These are phyloP conservation scores for Sporothrix humicola DNA, from an alignment of 2,329 filamentous ascomycete genomes.

Conservation along the genomic window DNA sequence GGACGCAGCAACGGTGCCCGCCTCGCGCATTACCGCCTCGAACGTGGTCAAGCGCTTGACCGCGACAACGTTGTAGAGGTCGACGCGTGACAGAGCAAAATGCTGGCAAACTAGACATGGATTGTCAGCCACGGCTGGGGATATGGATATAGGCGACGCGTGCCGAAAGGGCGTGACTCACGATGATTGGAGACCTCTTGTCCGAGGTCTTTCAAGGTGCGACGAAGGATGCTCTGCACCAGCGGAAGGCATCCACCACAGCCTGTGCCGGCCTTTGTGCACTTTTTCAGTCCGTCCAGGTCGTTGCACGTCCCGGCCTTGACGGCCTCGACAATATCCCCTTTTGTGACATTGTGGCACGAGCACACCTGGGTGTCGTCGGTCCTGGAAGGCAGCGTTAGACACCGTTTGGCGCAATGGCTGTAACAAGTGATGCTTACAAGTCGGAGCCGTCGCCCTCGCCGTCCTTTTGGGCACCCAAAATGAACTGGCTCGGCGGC, in stretches of 20 bases:
- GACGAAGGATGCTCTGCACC: constrained; percentile 88
- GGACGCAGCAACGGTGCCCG: constrained; percentile 69
- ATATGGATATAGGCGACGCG: neutral
- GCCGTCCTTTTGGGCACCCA: constrained; percentile 75
- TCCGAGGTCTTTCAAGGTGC: constrained; percentile 82
- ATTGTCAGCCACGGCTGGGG: neutral
- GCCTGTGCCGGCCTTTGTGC: constrained; percentile 89
- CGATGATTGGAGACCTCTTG: constrained; percentile 82
- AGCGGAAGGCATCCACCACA: constrained; percentile 91
- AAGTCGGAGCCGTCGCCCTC: constrained; percentile 78
- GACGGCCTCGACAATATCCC: constrained; percentile 72
- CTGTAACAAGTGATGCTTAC: constrained; percentile 1
- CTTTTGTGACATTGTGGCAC: constrained; percentile 90
- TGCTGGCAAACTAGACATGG: constrained; percentile 68
- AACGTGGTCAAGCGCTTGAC: constrained; percentile 78
- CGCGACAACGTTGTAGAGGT: constrained; percentile 88
- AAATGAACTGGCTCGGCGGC: constrained; percentile 80
- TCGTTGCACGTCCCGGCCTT: constrained; percentile 82
- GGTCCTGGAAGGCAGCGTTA: constrained; percentile 45
- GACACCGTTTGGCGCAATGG: no score
- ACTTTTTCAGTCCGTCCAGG: constrained; percentile 81
- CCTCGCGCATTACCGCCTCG: constrained; percentile 76
- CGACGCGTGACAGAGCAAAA: constrained; percentile 76
- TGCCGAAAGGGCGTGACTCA: neutral
- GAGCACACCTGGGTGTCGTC: constrained; percentile 91